Conservation (phyloP, 2,329 filamentous ascomycete species). For the Ophiostoma populinum region DNA sequence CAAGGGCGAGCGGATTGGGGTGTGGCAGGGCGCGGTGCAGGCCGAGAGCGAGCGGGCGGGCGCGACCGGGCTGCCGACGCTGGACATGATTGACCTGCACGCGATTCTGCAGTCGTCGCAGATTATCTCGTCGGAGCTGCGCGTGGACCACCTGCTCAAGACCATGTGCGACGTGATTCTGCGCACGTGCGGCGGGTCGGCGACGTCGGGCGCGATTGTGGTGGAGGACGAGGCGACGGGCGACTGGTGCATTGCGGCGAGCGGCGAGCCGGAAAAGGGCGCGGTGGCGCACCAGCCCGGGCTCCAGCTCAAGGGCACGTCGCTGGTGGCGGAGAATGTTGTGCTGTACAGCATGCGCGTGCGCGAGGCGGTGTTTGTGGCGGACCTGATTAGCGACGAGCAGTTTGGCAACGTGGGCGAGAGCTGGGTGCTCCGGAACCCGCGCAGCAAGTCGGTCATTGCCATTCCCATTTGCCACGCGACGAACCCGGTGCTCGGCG, state of each 20-base stretch:
- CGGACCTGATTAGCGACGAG: slow-evolving; percentile 58
- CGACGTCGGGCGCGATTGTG: slow-evolving; percentile 55
- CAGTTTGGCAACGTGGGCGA: slow-evolving; percentile 60
- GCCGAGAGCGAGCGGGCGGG: slow-evolving; percentile 25
- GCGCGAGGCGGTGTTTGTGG: slow-evolving; percentile 56
- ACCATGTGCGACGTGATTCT: slow-evolving; percentile 72
- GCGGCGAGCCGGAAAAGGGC: slow-evolving; percentile 52
- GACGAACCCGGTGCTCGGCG: slow-evolving; percentile 50
- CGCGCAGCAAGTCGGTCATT: slow-evolving; percentile 56
- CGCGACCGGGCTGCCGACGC: slow-evolving; percentile 47
- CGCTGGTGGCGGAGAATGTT: slow-evolving; percentile 58
- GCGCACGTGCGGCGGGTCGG: slow-evolving; percentile 55
- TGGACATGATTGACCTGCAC: slow-evolving; percentile 71
- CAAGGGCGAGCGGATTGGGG: slow-evolving; percentile 40
- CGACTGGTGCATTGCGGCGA: slow-evolving; percentile 56
- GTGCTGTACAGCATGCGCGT: slow-evolving; percentile 63
- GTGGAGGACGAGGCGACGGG: slow-evolving; percentile 46
- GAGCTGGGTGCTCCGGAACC: slow-evolving; percentile 50
- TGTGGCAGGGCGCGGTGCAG: slow-evolving; percentile 44
- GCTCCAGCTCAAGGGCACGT: slow-evolving; percentile 45
- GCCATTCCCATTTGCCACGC: slow-evolving; percentile 66
- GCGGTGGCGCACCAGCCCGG: slow-evolving; percentile 49
- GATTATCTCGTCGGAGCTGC: slow-evolving; percentile 60
- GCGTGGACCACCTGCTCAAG: slow-evolving; percentile 57
- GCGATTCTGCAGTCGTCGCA: slow-evolving; percentile 66